Evolutionary conservation across 768 basidiomycete species (phyloP).

Genomic region (Trametes cinnabarina): DNA sequence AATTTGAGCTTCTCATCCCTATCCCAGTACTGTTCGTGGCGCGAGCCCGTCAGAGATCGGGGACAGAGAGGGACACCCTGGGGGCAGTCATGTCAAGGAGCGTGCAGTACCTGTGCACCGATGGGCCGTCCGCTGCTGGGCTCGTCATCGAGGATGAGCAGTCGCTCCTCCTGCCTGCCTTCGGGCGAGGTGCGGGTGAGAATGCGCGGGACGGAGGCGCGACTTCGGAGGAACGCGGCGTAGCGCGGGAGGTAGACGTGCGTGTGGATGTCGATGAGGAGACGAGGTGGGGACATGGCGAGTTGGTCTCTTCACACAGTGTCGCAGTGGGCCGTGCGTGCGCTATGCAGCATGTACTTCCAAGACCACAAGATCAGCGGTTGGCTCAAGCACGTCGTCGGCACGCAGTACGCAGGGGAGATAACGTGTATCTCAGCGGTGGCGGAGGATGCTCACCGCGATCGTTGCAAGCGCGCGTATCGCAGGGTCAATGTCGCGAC

Average conservation of each 20-base stretch:
- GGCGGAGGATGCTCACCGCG: not conserved
- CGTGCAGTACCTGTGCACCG: conserved; percentile 58
- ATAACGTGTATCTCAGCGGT: not conserved
- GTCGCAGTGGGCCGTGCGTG: too few relatives aligned
- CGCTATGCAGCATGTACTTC: too few relatives aligned
- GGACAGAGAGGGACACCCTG: not conserved
- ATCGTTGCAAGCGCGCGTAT: not conserved
- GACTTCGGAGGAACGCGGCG: conserved; percentile 62
- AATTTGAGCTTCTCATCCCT: conserved; percentile 74
- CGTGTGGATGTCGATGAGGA: conserved; percentile 80
- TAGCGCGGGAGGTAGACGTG: conserved; percentile 85
- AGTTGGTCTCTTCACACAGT: too few relatives aligned
- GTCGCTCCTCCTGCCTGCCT: conserved; percentile 59
- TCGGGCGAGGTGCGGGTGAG: conserved; percentile 45
- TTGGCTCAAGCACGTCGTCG: too few relatives aligned
- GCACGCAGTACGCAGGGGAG: too few relatives aligned
- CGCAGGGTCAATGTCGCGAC: conserved; percentile 9
- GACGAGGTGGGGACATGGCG: conserved; percentile 25
- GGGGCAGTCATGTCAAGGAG: too few relatives aligned
- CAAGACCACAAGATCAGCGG: too few relatives aligned
- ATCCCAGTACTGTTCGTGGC: conserved; percentile 72
- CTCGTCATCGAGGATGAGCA: conserved; percentile 78
- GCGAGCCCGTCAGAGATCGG: not conserved
- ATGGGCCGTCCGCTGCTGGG: conserved; percentile 79
- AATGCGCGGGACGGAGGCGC: conserved; percentile 66